A percentile compares a stretch with the other conserved stretches of the same genome.
phyloP scores from a whole-genome alignment of 495 filamentous ascomycete genomes.

The Hypomontagnella monticulosa region DNA sequence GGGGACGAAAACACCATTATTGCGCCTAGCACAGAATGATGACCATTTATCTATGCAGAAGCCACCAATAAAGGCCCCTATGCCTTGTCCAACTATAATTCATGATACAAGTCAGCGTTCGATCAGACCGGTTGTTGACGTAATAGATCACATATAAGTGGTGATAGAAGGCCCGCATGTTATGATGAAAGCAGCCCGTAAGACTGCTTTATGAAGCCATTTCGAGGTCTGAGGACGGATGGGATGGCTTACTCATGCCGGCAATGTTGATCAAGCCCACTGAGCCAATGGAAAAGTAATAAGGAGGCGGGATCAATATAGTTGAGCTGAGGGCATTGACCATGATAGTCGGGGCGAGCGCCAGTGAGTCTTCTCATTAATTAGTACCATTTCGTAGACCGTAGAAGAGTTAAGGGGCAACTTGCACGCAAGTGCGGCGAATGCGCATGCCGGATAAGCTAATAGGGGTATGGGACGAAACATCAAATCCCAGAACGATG shows the following conservation, averaged over 20 bases:
- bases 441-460: constrained; percentile 16
- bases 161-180: neutral
- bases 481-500: constrained; percentile 13
- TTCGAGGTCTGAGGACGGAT: neutral
- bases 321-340: constrained; percentile 15
- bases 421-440: constrained; percentile 14
- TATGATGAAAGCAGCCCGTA: no score
- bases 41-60: constrained; percentile 16
- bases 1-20: constrained; percentile 19
- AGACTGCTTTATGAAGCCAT: neutral
- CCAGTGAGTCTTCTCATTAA: constrained; percentile 7
- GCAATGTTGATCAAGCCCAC: constrained; percentile 22
- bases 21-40: constrained; percentile 13
- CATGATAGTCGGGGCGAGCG: constrained; percentile 23
- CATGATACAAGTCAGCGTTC: no score
- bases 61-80: constrained; percentile 12
- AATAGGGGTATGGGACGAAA: constrained; percentile 17
- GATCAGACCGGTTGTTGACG: no score
- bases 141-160: no score
- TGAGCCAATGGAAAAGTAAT: constrained; percentile 17
- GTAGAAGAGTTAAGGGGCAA: neutral
- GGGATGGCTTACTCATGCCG: constrained; percentile 4
- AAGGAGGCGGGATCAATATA: constrained; percentile 16
- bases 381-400: neutral
- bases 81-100: constrained; percentile 7